phyloP scores from a whole-genome alignment of 192 early-diverging fungal species.

The Entomortierella beljakovae region DNA sequence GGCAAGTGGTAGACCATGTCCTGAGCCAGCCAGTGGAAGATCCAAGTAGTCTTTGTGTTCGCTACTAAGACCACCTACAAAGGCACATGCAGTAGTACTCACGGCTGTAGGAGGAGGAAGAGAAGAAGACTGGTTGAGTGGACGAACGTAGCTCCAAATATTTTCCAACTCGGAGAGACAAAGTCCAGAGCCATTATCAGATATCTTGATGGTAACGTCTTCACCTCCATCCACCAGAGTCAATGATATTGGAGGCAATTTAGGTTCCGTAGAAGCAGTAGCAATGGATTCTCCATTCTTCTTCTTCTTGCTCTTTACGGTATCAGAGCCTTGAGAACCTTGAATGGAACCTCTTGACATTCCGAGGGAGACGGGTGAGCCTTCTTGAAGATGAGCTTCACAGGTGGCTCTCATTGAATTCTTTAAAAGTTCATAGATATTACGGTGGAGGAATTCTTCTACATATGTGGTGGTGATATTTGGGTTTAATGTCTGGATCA shows the following conservation, averaged over 20 bases:
- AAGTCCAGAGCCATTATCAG: constrained; percentile 74
- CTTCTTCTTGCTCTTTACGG: too few relatives aligned
- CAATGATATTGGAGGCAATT: constrained; percentile 64
- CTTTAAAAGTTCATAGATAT: constrained; percentile 70
- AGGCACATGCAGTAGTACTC: constrained; percentile 1
- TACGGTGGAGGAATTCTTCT: constrained; percentile 67
- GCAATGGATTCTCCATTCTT: too few relatives aligned
- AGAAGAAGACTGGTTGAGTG: too few relatives aligned
- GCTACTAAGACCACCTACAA: constrained; percentile 11
- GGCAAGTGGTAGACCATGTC: constrained; percentile 61
- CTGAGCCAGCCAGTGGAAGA: constrained; percentile 25
- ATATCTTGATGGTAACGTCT: constrained; percentile 73
- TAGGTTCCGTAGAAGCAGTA: not conserved
- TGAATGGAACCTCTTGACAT: constrained; percentile 6
- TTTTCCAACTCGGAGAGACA: constrained; percentile 65
- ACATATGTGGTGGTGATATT: constrained; percentile 67
- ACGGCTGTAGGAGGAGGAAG: too few relatives aligned
- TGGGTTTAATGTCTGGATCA: constrained; percentile 59
- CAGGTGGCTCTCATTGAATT: constrained; percentile 68
- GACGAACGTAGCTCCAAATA: constrained; percentile 66
- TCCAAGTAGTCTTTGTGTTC: constrained; percentile 38
- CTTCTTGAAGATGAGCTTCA: constrained; percentile 50
- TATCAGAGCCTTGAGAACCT: too few relatives aligned
- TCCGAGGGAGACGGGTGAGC: constrained; percentile 6
- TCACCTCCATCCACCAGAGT: constrained; percentile 68